phyloP scores from a whole-genome alignment of 306 rosid genomes.

The Alnus rubra region DNA sequence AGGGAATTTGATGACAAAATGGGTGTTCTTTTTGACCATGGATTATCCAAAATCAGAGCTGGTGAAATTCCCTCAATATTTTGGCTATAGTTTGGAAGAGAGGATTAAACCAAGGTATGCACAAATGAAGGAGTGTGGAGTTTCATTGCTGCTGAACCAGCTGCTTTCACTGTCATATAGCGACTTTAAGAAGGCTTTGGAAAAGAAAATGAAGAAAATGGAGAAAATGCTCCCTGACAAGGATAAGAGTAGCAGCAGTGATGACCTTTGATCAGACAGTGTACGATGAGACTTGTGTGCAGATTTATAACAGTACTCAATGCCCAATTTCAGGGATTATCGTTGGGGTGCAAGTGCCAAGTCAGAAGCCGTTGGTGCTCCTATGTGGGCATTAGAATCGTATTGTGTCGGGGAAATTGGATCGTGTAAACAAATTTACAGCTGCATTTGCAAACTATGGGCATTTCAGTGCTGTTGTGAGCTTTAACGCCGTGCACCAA shows the following conservation, averaged over 20 bases:
- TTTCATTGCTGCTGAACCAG: constrained; percentile 68
- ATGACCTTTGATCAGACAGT: constrained; percentile 11
- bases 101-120: constrained; percentile 90
- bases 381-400: constrained; percentile 5
- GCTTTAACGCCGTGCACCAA: background rate
- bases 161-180: constrained; percentile 60
- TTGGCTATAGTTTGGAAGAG: constrained; percentile 76
- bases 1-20: constrained; percentile 67
- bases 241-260: constrained; percentile 28
- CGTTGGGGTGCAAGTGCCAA: background rate
- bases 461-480: background rate
- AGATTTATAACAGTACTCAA: constrained; percentile 10
- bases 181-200: constrained; percentile 48
- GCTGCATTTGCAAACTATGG: constrained; percentile 8
- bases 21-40: constrained; percentile 82
- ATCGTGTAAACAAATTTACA: constrained; percentile 12
- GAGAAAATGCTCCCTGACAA: constrained; percentile 41
- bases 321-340: constrained; percentile 16
- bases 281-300: constrained; percentile 19
- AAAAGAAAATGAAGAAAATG: constrained; percentile 63
- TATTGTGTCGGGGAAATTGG: background rate
- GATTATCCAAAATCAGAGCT: constrained; percentile 69
- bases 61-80: constrained; percentile 85
- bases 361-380: constrained; percentile 13
- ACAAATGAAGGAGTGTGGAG: constrained; percentile 54